Evolutionary conservation across 108 stramenopile genomes (phyloP), one percentile per base, ranked within the genome.

Genomic region (Discostella pseudostelligera): DNA sequence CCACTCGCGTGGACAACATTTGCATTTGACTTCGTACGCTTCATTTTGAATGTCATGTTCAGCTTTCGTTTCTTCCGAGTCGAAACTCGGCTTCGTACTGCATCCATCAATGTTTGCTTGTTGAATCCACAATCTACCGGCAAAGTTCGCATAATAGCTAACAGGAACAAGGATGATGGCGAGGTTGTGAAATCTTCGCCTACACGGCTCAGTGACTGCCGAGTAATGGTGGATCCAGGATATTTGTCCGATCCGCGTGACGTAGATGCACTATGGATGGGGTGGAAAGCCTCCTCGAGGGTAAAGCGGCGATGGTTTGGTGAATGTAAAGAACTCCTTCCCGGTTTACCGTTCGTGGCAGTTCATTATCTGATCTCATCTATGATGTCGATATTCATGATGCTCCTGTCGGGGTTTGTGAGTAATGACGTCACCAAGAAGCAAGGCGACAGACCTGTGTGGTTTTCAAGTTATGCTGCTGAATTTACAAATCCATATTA

Each of bases 401-500:
- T 62, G 46, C 42, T 44, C 3, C 16, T 14, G 36, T 22, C 24
- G 14, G 8, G 12, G 12, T 55, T 13, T 39, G 59, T 36, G 37
- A 46, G 67, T 59, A 28, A 21, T 25, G 6, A 11, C 3, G 25
- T 28, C 5, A 42, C 28, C 20, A 54, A 43, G 35, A 51, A 57
- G 39, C 6, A 47, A 44, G 8, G 64, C 56, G 50, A n/a, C 50
- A 39, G 13, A 40, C 65, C 66, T 21, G 4, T 19, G 21, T 70
- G 66, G 81, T 82, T 78, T 47, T 43, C 49, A 17, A 42, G 16
- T 72, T 83, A 79, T 72, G 84, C 50, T 20, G 59, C 39, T 70
- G 67, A 78, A 60, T 81, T 85, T 78, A 65, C 71, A 22, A 68
- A 67, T 11, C 90, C 87, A 0, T 92, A 87, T 65, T 92, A 77